phyloP scores from a whole-genome alignment of 2,329 filamentous ascomycete species.

The Lachnellula subtilissima region DNA sequence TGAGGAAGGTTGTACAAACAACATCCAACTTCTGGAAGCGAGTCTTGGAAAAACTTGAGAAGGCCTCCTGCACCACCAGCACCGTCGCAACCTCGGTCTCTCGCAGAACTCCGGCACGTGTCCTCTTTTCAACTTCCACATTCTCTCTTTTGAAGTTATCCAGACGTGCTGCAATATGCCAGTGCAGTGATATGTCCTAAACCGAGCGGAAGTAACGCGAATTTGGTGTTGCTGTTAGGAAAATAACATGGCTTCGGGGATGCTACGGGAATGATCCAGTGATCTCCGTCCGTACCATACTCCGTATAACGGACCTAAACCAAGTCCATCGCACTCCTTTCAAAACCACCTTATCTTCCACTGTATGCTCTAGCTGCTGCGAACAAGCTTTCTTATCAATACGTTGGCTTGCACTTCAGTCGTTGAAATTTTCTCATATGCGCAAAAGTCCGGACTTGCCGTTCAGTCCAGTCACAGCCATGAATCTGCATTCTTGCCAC shows the following conservation, averaged over 20 bases:
- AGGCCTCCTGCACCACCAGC: background rate
- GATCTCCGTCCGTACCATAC: too few relatives aligned
- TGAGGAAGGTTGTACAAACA: background rate
- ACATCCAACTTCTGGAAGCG: background rate
- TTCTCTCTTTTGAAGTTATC: background rate
- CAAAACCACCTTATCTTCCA: too few relatives aligned
- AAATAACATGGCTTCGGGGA: background rate
- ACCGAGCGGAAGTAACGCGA: background rate
- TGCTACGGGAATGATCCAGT: background rate
- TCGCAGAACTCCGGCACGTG: background rate
- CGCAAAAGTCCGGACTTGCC: too few relatives aligned
- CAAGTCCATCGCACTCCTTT: too few relatives aligned
- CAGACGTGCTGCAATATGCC: background rate
- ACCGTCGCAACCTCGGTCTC: background rate
- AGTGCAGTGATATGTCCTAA: background rate
- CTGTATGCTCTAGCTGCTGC: too few relatives aligned
- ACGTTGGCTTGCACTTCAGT: too few relatives aligned
- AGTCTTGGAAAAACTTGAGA: background rate
- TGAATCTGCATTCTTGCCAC: background rate
- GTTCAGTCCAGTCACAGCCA: background rate
- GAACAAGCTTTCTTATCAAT: too few relatives aligned
- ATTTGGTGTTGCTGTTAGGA: background rate
- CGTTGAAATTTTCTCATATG: too few relatives aligned
- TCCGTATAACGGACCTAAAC: too few relatives aligned
- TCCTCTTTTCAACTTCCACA: background rate